Evolutionary conservation across 139 green algal species (phyloP), one percentile per base, ranked within the genome.

Genomic region (Haematococcus lacustris): DNA sequence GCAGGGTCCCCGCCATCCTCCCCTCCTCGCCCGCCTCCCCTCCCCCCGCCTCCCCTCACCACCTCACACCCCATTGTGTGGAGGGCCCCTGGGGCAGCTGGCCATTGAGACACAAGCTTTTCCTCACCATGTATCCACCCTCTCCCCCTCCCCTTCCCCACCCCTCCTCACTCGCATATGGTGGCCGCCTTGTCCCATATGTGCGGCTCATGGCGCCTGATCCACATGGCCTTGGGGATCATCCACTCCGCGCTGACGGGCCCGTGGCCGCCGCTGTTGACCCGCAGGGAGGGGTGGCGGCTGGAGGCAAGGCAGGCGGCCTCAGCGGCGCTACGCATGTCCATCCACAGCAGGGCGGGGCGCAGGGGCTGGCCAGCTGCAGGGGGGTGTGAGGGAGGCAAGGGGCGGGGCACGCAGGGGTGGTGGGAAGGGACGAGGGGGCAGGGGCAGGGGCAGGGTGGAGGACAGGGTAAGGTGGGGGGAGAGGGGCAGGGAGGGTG

Each of bases 171-270:
- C 77, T 94, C 89, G 76, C 89, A 92, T 1, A 94, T 80, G 60
- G 73, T 76, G 25, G 65, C 38, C 0, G 88, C 84, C 5, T 61
- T 40, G 0, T 38, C 69, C 37, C 40, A 84, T 7, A 51, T 33
- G 4, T 84, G 40, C 0, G 85, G 88, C 73, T 91, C 86, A 23
- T 88, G 77, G 68, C 88, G 73, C 67, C 84, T 83, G 28, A 91
- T 37, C 88, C 86, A 93, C 63, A 91, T 66, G 7, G 88, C 78
- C 74, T 95, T 95, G 61, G 85, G 85, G 0, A 95, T 47, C 88
- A 95, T 93, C 88, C 87, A 92, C 77, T 92, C 88, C 0, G 87
- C 87, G 23, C 76, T 87, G 7, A 95, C 90, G 2, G 88, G 88
- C 9, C 88, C 87, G 0, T 3, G 47, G 3, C 90, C 90, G 28